Base-by-base conservation (phyloP, 495 filamentous ascomycete genomes). In the Hypoxylon fuscum region DNA sequence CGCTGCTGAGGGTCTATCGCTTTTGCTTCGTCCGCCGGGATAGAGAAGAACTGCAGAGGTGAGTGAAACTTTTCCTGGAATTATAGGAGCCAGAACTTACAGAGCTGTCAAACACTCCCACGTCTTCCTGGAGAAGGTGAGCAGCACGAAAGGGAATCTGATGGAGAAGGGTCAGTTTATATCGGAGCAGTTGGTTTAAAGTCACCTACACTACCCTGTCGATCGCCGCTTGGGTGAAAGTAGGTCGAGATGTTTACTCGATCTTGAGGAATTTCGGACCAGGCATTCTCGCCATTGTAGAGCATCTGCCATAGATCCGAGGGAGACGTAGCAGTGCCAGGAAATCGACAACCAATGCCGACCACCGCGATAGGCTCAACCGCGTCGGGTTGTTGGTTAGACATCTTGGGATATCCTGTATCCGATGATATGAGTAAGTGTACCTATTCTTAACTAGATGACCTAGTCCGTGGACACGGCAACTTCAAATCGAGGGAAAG, bases 241-340 rank as follows among this genome's bases (percentile, higher is more conserved):
- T 90, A 86, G 12, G 87, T 86, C 59, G 88, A 83, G 12, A 63
- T 70, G 52, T 76, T 72, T 76, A 90, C 91, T 9, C 91, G 83
- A 56, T 88, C 84, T 31, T 82, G 67, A 1, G 90, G 91, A 17
- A 88, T 79, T 69, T 83, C 74, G 5, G 78, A 72, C 68, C 78
- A 80, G 42, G 83, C 77, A 8, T 68, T 69, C 9, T 85, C 79
- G 11, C 86, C 86, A 22, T 85, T 78, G 29, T 84, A 78, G 20
- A 82, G 66, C 51, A 83, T 69, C 15, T 84, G 70, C 83, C 83
- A 87, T 41, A 87, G 79, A 14, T 76, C 70, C 20, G 79, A 77
- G 1, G 79, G 74, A 1, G 71, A 83, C 15, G 74, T 70, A 11
- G 79, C 83, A 22, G 77, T 75, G 5, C 79, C 78, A 1, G 83